A percentile compares a stretch with the other conserved stretches of the same genome.
These are phyloP conservation scores for Chytriomyces sp. DNA, from an alignment of 192 early-diverging fungal genomes.

Conservation along the genomic window DNA sequence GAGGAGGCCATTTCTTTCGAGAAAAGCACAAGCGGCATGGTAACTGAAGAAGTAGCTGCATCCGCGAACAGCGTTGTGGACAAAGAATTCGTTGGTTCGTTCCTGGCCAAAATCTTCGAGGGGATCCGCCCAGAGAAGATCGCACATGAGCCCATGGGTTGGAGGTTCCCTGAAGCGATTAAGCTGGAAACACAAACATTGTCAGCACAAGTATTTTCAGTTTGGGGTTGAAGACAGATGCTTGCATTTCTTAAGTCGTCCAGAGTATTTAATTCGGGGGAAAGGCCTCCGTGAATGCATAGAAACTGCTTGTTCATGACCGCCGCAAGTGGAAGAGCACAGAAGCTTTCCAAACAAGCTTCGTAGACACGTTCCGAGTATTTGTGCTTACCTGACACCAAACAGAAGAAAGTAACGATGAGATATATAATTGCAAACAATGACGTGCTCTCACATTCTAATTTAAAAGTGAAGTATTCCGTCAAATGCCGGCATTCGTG, in stretches of 20 bases:
- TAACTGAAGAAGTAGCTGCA: conserved; percentile 93
- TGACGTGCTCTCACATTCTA: conserved; percentile 73
- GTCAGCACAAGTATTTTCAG: neutral
- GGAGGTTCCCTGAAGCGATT: conserved; percentile 93
- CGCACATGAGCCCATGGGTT: conserved; percentile 94
- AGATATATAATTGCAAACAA: neutral
- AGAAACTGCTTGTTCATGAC: conserved; percentile 96
- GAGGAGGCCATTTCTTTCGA: conserved; percentile 91
- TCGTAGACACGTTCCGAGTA: conserved; percentile 92
- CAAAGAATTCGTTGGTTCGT: conserved; percentile 84
- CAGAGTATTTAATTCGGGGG: conserved; percentile 89
- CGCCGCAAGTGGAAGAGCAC: conserved; percentile 84
- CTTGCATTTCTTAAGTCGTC: conserved; percentile 78
- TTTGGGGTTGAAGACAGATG: neutral
- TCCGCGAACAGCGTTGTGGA: conserved; percentile 92
- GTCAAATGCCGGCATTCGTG: conserved; percentile 98
- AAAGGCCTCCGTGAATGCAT: conserved; percentile 95
- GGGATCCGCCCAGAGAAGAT: conserved; percentile 94
- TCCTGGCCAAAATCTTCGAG: conserved; percentile 97
- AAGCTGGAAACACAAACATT: conserved; percentile 55
- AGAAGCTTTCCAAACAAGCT: conserved; percentile 90
- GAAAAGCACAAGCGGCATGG: conserved; percentile 88
- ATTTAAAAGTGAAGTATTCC: conserved; percentile 97
- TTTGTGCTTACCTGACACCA: conserved; percentile 81
- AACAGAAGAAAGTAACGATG: neutral